Evolutionary conservation across 2,329 filamentous ascomycete genomes (phyloP), one percentile per base, ranked within the genome.

Genomic region (Aspergillus pseudotamarii): DNA sequence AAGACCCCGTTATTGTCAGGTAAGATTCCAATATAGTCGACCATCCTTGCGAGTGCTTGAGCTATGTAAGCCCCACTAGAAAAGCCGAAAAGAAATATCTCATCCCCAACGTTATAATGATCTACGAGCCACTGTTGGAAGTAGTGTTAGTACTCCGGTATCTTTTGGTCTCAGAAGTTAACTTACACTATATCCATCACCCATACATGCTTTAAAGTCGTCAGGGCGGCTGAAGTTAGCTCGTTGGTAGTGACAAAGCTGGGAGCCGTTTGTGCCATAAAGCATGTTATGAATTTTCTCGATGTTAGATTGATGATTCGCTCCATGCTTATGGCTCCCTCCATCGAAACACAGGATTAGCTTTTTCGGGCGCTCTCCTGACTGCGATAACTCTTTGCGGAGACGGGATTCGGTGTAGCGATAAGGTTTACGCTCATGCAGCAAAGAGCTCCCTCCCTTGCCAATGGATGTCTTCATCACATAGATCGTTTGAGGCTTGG

Each of bases 11-110:
- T 55, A 11, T 3, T 26, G 8, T 55, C 21, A 6, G 32, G 51
- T 14, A 36, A 41, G 2, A 55, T 21, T 1, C 57, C 57, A 48
- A 46, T 58, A 26, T 32, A 50, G n/a, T 50, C 43, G 23, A 50
- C n/a, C 45, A 58, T 46, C 6, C 12, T 26, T 26, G 57, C 57
- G 36, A 58, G 23, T 16, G 28, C 57, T 26, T 46, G 57, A 16
- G 43, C 57, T 19, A 43, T 43, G 21, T 45, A 16, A 14, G 57
- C 43, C 10, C 57, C 57, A 14, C 12, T n/a, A 12, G 57, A 48
- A 14, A 48, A 50, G 12, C 57, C 43, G 12, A 58, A 58, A 4
- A 58, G 57, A n/a, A 50, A 58, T 23, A 58, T 38, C n/a, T 50
- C 28, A 23, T 58, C 57, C 12, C 38, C 45, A 12, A 48, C 12